These are phyloP conservation scores for Myochromella boudieri DNA, from an alignment of 768 basidiomycete genomes.

Conservation along the genomic window DNA sequence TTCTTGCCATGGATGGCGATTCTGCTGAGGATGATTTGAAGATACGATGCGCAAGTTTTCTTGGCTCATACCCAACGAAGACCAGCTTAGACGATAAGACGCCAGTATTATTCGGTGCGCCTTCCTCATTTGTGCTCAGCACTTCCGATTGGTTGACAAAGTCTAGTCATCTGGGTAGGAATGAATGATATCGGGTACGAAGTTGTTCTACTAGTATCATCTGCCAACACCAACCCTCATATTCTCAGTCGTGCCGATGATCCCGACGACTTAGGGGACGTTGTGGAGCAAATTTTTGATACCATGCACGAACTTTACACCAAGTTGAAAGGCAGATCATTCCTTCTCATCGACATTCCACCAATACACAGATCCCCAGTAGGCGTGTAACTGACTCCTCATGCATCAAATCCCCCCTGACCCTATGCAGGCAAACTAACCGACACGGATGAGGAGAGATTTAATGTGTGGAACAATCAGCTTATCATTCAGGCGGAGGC, in stretches of 20 bases:
- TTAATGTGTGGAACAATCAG: conserved; percentile 4
- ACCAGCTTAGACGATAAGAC: neutral
- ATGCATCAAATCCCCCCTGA: neutral
- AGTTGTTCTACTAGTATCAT: neutral
- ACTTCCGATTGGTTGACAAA: neutral
- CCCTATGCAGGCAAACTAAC: neutral
- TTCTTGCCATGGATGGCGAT: conserved; percentile 2
- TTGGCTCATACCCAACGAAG: neutral
- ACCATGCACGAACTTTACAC: conserved; percentile 13
- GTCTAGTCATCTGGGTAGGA: conserved; percentile 8
- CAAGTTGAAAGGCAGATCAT: conserved; percentile 9
- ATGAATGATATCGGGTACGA: conserved; percentile 13
- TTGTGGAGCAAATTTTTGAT: conserved; percentile 10
- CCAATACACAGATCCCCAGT: conserved; percentile 3
- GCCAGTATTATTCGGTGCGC: conserved; percentile 6
- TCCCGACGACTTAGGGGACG: conserved; percentile 8
- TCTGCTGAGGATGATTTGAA: conserved; percentile 10
- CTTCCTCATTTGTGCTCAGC: neutral
- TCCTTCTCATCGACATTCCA: conserved; percentile 13
- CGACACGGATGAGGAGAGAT: neutral
- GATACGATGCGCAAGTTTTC: neutral
- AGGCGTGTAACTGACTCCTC: neutral
- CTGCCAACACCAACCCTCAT: neutral
- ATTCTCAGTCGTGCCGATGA: conserved; percentile 2
- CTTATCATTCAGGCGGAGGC: neutral